Percentiles rank a stretch among this genome's conserved stretches.
These are phyloP conservation scores for Pseudogymnoascus sp. DNA, from an alignment of 2,329 filamentous ascomycete species.

Conservation along the genomic window DNA sequence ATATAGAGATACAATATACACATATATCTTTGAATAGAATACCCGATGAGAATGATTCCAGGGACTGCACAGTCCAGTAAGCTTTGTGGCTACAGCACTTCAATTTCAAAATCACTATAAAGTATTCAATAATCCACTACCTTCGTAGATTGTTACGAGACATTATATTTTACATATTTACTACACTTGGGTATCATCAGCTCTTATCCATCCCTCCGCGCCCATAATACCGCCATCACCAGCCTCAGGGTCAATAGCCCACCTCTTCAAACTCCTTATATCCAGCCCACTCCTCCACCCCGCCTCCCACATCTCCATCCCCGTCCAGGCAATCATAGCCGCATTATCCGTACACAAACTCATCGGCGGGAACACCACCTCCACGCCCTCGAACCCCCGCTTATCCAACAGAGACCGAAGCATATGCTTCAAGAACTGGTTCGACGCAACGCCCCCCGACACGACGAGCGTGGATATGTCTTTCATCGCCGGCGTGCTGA, in stretches of 20 bases:
- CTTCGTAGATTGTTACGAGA: background rate
- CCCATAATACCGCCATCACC: slow-evolving; percentile 62
- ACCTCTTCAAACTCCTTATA: slow-evolving; percentile 55
- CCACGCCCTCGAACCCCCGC: slow-evolving; percentile 54
- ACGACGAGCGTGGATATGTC: slow-evolving; percentile 60
- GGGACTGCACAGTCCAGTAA: background rate
- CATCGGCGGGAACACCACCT: slow-evolving; percentile 65
- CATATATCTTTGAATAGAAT: background rate
- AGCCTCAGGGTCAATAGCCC: slow-evolving; percentile 59
- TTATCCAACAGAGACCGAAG: slow-evolving; percentile 48
- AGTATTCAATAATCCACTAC: background rate
- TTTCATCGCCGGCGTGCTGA: slow-evolving; percentile 32
- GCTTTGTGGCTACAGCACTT: background rate
- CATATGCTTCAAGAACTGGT: slow-evolving; percentile 67
- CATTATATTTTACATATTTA: slow-evolving; percentile 5
- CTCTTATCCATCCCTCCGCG: slow-evolving; percentile 39
- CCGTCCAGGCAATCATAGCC: slow-evolving; percentile 94
- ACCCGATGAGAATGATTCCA: background rate
- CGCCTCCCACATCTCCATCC: slow-evolving; percentile 79
- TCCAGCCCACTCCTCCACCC: slow-evolving; percentile 60
- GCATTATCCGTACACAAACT: slow-evolving; percentile 88
- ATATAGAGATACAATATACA: background rate
- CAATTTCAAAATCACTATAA: background rate
- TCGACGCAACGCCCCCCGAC: slow-evolving; percentile 84
- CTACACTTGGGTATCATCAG: slow-evolving; percentile 10